Percentiles rank a stretch among this genome's conserved stretches.
Conservation (phyloP, 2,329 filamentous ascomycete species). For the Macrophomina phaseolina region DNA sequence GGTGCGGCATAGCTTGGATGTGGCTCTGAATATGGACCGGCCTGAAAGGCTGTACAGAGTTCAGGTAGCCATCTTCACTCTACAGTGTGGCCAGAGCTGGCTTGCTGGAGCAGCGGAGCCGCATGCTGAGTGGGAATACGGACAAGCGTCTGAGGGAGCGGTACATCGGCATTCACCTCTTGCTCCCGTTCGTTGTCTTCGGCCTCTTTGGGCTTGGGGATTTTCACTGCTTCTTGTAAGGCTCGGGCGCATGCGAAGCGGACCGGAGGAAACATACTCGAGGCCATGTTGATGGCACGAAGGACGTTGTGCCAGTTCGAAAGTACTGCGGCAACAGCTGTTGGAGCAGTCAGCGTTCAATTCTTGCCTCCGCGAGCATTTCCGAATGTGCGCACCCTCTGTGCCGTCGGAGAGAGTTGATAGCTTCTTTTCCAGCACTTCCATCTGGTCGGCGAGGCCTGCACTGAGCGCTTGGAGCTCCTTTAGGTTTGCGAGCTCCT, state of each 20-base stretch:
- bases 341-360: neutral
- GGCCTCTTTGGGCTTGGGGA: constrained; percentile 64
- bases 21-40: too few species aligned
- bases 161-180: constrained; percentile 51
- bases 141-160: constrained; percentile 80
- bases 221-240: constrained; percentile 61
- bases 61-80: constrained; percentile 35
- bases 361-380: neutral
- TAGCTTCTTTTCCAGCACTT: constrained; percentile 78
- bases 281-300: constrained; percentile 84
- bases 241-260: constrained; percentile 20
- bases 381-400: constrained; percentile 38
- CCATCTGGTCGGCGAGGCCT: constrained; percentile 80
- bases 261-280: constrained; percentile 59
- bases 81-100: constrained; percentile 37
- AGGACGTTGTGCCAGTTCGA: constrained; percentile 89
- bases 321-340: constrained; percentile 79
- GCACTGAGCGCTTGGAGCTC: constrained; percentile 80
- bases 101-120: constrained; percentile 42
- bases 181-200: constrained; percentile 38
- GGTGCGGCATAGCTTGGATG: too few species aligned
- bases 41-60: neutral
- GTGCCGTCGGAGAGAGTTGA: constrained; percentile 80
- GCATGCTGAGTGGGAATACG: constrained; percentile 81
- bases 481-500: constrained; percentile 78